Evolutionary conservation across 441 rosid species (phyloP), one percentile per base, ranked within the genome.

Genomic region (Raphanus hybrid): DNA sequence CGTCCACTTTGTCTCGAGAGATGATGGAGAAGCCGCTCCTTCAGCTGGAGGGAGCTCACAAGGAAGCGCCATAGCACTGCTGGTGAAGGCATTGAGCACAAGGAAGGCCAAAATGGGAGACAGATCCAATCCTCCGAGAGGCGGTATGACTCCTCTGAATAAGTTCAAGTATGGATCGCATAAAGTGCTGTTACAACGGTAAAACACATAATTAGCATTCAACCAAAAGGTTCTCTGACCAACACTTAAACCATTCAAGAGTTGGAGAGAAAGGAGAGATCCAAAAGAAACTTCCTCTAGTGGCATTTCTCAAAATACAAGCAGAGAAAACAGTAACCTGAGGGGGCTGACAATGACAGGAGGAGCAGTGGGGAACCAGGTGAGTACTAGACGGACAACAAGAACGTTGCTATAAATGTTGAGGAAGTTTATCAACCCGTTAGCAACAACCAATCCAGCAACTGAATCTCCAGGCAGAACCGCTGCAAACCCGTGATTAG

Each of bases 141-240:
- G 99, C 7, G 99, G 96, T 82, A 92, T 92, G 81, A 94, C 73
- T 77, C 97, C 97, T 5, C 96, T 94, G 85, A 94, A 94, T 81
- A 94, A 84, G 88, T 94, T 94, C 87, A 94, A 80, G 87, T 94
- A 94, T 12, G 97, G 98, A 76, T 94, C 97, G 78, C 98, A 94
- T 64, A 92, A 23, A 52, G 98, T 89, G 89, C 97, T 94, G 95
- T 32, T 55, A 70, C 61, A 75, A 58, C 26, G 54, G 43, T 55
- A 76, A 76, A 37, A 20, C 80, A 74, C 15, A 69, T 8, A 37
- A 2, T 37, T 37, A 37, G 43, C 10, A 37, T 7, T 8, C 41
- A 37, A 37, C 41, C 6, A 35, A 35, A 37, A 37, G 41, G 7
- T 7, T 37, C 41, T 37, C 41, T 37, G 7, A 37, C 0, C 41